Conservation (phyloP, 164 flowering plant species). For the Nymphaea colorata region DNA sequence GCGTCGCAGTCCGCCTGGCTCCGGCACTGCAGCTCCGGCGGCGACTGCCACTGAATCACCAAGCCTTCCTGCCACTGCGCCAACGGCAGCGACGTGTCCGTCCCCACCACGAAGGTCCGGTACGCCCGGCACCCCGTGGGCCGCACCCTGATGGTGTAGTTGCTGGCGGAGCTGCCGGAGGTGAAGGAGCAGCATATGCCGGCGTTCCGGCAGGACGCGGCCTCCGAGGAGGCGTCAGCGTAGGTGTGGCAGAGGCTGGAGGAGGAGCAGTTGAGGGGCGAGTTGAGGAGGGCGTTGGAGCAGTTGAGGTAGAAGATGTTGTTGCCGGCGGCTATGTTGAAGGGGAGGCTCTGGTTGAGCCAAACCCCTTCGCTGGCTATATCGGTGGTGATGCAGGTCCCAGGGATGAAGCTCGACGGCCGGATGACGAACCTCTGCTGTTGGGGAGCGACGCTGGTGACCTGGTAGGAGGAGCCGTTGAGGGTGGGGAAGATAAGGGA, state of each 20-base stretch:
- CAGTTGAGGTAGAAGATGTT: constrained; percentile 48
- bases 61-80: constrained; percentile 33
- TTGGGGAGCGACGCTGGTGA: constrained; percentile 21
- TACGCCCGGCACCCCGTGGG: constrained; percentile 36
- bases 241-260: constrained; percentile 27
- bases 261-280: constrained; percentile 33
- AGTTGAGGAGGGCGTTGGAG: constrained; percentile 14
- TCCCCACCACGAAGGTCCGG: constrained; percentile 27
- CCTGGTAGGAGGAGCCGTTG: constrained; percentile 23
- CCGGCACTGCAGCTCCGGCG: constrained; percentile 32
- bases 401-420: constrained; percentile 13
- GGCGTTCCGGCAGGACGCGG: constrained; percentile 15
- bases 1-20: constrained; percentile 28
- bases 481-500: constrained; percentile 20
- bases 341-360: constrained; percentile 36
- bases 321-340: constrained; percentile 48
- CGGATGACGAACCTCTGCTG: constrained; percentile 18
- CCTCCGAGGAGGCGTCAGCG: constrained; percentile 2
- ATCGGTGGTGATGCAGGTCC: constrained; percentile 23
- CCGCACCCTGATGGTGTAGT: constrained; percentile 26
- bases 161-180: constrained; percentile 39
- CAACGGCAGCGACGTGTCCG: constrained; percentile 26
- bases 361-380: constrained; percentile 25
- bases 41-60: constrained; percentile 40
- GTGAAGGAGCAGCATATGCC: constrained; percentile 34